Evolutionary conservation across 441 rosid species (phyloP), one percentile per base, ranked within the genome.

Genomic region (Hura crepitans): DNA sequence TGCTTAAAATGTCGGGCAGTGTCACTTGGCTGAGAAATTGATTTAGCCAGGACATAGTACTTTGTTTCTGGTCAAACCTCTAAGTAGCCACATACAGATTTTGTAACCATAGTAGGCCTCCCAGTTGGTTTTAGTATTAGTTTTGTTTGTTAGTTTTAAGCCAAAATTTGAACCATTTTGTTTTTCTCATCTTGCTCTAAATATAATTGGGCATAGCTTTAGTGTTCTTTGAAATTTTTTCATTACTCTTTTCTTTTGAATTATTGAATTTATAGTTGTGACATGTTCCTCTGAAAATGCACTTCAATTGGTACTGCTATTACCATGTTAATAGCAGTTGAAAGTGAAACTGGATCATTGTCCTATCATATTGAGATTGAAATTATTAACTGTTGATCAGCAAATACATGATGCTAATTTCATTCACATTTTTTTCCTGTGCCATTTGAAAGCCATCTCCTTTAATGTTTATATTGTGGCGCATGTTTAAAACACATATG

Each of bases 401-500:
- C 18, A 13, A 42, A 68, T 10, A n/a, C 28, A 56, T 39, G 27
- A 55, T 0, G 22, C n/a, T 27, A 42, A 42, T 68, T 20, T 45
- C 10, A 15, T 0, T 30, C 17, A 54, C 25, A n/a, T 8, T 27
- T 27, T 20, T 28, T 8, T 66, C 27, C 30, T 61, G 37, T 12
- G 18, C 12, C 18, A 10, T 63, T 54, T 51, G 11, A 43, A 56
- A 69, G 22, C 33, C 28, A 59, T 35, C 23, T 57, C 12, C 27
- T 51, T 62, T 28, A 53, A 23, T 28, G 22, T 37, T 5, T 35
- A 35, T 13, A 46, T 27, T 60, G 8, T 20, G 33, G 55, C 42
- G 39, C 67, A 35, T 51, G 37, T 3, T 47, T 39, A 37, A 59
- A 31, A 50, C 8, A 9, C 12, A 64, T 69, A 54, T 77, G 55